Evolutionary conservation across 2,329 filamentous ascomycete species (phyloP).

Genomic region (Colletotrichum godetiae): DNA sequence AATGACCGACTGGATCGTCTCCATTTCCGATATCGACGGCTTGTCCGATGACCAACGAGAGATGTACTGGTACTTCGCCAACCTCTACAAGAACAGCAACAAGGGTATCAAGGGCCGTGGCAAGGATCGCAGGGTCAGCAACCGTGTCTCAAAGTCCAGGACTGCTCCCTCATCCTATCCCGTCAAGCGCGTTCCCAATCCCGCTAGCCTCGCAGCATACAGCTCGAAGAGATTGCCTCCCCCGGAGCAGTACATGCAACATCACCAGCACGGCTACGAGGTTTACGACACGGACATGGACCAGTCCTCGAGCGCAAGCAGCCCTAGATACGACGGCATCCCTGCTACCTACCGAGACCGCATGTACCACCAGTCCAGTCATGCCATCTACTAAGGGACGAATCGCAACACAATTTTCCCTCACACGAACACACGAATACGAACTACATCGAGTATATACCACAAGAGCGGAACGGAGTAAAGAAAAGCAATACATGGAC

Average conservation of each 20-base stretch:
- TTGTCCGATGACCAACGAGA: conserved; percentile 78
- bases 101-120: conserved; percentile 98
- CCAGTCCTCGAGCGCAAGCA: conserved; percentile 33
- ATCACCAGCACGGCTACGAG: conserved; percentile 29
- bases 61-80: conserved; percentile 85
- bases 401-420: neutral
- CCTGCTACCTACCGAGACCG: conserved; percentile 26
- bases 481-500: conserved; percentile 8
- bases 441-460: conserved; percentile 2
- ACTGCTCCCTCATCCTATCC: conserved; percentile 30
- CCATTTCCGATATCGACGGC: conserved; percentile 68
- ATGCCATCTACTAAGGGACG: conserved; percentile 17
- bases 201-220: conserved; percentile 31
- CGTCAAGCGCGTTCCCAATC: conserved; percentile 30
- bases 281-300: conserved; percentile 36
- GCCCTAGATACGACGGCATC: conserved; percentile 29
- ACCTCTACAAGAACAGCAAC: conserved; percentile 97
- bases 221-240: conserved; percentile 31
- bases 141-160: conserved; percentile 39
- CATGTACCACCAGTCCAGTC: conserved; percentile 24
- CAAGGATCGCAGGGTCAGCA: conserved; percentile 77
- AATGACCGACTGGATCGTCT: conserved; percentile 78
- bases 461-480: conserved; percentile 23
- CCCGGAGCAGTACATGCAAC: conserved; percentile 33
- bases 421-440: conserved; percentile 16